Conservation (phyloP, 2,329 filamentous ascomycete genomes). For the Aspergillus phoenicis region DNA sequence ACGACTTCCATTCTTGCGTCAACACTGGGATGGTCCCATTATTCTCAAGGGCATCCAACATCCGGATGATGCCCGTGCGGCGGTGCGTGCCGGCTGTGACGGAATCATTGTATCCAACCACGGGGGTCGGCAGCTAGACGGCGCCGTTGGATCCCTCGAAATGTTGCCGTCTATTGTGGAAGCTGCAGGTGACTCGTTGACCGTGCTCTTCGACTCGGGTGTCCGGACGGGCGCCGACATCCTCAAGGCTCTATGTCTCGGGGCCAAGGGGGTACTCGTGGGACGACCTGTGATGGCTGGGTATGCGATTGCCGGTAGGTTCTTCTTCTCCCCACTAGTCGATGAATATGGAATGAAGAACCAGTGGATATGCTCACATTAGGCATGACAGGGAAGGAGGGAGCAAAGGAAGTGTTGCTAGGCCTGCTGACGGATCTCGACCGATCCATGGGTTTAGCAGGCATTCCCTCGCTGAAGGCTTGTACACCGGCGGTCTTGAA, state of each 20-base stretch:
- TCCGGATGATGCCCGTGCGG: constrained; percentile 62
- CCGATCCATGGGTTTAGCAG: too few species aligned
- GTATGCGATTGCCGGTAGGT: constrained; percentile 37
- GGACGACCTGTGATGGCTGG: constrained; percentile 64
- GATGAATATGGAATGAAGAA: too few species aligned
- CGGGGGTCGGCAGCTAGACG: constrained; percentile 67
- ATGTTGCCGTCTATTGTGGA: constrained; percentile 60
- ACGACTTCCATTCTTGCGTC: not conserved
- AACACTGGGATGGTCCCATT: constrained; percentile 52
- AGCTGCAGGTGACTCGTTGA: constrained; percentile 53
- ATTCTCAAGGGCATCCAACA: constrained; percentile 72
- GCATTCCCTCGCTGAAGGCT: too few species aligned
- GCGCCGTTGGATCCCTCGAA: constrained; percentile 62
- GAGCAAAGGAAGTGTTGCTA: too few species aligned
- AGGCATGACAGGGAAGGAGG: too few species aligned
- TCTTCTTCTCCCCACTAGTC: too few species aligned
- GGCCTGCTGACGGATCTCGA: too few species aligned
- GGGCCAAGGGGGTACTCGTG: constrained; percentile 64
- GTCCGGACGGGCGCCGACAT: constrained; percentile 60
- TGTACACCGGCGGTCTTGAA: too few species aligned
- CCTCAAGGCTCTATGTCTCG: constrained; percentile 63
- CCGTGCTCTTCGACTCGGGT: constrained; percentile 64
- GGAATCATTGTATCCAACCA: constrained; percentile 73
- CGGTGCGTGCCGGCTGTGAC: constrained; percentile 62
- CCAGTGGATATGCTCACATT: too few species aligned